Evolutionary conservation across 495 filamentous ascomycete genomes (phyloP).

Genomic region (Hypoxylon fuscum): DNA sequence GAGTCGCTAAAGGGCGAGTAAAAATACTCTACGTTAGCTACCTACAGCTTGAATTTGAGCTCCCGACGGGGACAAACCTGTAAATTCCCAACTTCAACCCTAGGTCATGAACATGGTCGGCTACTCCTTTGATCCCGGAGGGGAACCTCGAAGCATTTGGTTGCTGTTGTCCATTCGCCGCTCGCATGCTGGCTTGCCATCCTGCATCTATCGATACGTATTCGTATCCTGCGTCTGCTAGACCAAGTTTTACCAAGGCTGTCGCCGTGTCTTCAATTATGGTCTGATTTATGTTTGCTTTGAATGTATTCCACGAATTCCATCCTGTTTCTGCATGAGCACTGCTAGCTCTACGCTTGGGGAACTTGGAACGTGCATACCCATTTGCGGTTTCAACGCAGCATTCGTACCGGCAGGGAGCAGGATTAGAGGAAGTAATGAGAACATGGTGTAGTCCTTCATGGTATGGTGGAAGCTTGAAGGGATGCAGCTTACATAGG

Average conservation of each 20-base stretch:
- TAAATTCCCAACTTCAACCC: conserved; percentile 47
- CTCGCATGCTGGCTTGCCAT: conserved; percentile 30
- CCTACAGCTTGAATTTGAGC: background rate
- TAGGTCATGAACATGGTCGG: conserved; percentile 41
- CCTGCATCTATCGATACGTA: conserved; percentile 45
- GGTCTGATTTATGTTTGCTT: conserved; percentile 31
- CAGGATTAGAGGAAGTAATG: background rate
- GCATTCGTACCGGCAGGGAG: conserved; percentile 20
- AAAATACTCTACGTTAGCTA: background rate
- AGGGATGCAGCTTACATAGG: background rate
- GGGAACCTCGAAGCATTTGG: conserved; percentile 42
- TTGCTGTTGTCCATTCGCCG: conserved; percentile 32
- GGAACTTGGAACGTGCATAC: conserved; percentile 4
- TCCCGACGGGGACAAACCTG: conserved; percentile 21
- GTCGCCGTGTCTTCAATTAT: conserved; percentile 35
- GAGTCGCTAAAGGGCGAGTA: conserved; percentile 10
- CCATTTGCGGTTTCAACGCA: conserved; percentile 37
- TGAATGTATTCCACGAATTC: conserved; percentile 41
- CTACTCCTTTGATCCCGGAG: conserved; percentile 43
- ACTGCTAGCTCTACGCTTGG: background rate
- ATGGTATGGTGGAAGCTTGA: background rate
- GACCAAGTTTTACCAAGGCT: conserved; percentile 35
- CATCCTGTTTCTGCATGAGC: conserved; percentile 9
- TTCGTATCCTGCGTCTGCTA: conserved; percentile 42
- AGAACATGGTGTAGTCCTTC: conserved; percentile 7